Evolutionary conservation across 2,329 filamentous ascomycete species (phyloP), one percentile per base, ranked within the genome.

Genomic region (Thielaviopsis cerberus): DNA sequence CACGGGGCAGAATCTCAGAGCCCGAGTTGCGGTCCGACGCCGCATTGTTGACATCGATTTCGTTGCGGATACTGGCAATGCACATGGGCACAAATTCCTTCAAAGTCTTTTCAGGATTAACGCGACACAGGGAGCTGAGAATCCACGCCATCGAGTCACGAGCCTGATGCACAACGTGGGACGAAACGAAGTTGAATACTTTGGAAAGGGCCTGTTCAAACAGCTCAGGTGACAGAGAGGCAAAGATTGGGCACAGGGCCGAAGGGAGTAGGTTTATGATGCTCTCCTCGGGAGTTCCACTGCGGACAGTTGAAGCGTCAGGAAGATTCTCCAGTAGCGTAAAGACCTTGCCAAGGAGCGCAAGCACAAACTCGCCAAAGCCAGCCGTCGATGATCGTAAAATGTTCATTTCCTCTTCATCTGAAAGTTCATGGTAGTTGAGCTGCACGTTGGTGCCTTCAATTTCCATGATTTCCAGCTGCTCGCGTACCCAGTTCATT

Each of bases 91-190:
- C 78, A 58, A 98, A 86, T 15, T 88, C 81, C 67, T 90, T 92
- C 55, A 98, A 75, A 0, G 92, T 89, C 72, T 96, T 96, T 67
- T 91, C 83, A 0, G 94, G 90, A 64, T 94, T 88, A 64, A 94
- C 88, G 71, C 97, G 97, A 76, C 92, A 95, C 24, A 98, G 76
- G 0, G 88, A 87, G 69, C 96, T 97, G 71, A 91, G 87, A 57
- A 97, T 97, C 77, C 95, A 98, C 1, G 94, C 92, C 86, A 98
- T 96, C 7, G 92, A 91, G 74, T 98, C 92, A 63, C 91, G 78
- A 57, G 92, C 91, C 70, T 97, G 92, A 65, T 98, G 90, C 20
- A 98, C 91, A 54, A 98, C 92, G 71, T 97, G 92, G 62, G 87
- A 87, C 1, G 86, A 84, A 25, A 96, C 86, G 68, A 98, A 98